Percentiles rank a stretch among this genome's conserved stretches.
These are phyloP conservation scores for Lepidium sativum DNA, from an alignment of 345 rosid species.

Conservation along the genomic window DNA sequence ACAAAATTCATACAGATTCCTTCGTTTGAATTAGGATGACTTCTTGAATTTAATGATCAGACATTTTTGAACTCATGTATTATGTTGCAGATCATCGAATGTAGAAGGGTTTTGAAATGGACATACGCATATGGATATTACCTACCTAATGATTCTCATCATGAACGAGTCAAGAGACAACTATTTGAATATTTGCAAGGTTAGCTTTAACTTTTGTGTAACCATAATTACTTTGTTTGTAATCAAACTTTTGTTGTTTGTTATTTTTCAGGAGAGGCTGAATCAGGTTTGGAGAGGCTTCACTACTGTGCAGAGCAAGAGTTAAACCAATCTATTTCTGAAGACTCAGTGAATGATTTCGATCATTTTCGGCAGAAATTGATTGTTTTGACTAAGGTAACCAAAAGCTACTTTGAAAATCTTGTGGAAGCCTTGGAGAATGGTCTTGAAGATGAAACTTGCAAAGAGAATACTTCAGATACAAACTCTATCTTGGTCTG, in stretches of 20 bases:
- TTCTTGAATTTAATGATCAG: too few relatives aligned
- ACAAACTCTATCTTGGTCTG: too few relatives aligned
- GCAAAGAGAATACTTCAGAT: too few relatives aligned
- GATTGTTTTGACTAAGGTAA: constrained; percentile 48
- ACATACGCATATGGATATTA: constrained; percentile 84
- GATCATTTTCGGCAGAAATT: constrained; percentile 47
- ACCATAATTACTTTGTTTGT: neutral
- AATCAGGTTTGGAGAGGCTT: constrained; percentile 17
- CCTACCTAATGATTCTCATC: constrained; percentile 28
- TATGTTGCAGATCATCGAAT: constrained; percentile 50
- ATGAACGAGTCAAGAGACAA: constrained; percentile 29
- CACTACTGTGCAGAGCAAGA: constrained; percentile 19
- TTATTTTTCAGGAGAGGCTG: constrained; percentile 19
- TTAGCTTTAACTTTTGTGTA: neutral
- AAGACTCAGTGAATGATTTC: constrained; percentile 32
- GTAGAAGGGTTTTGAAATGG: constrained; percentile 85
- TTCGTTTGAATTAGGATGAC: too few relatives aligned
- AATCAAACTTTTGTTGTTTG: neutral
- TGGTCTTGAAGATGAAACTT: constrained; percentile 50
- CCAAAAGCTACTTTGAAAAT: constrained; percentile 70
- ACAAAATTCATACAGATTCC: too few relatives aligned
- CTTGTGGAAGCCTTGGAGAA: constrained; percentile 71
- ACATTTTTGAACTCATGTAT: neutral
- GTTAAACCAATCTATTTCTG: neutral
- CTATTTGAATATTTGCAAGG: constrained; percentile 83